These are phyloP conservation scores for Senna siamea DNA, from an alignment of 306 rosid genomes.

Conservation along the genomic window DNA sequence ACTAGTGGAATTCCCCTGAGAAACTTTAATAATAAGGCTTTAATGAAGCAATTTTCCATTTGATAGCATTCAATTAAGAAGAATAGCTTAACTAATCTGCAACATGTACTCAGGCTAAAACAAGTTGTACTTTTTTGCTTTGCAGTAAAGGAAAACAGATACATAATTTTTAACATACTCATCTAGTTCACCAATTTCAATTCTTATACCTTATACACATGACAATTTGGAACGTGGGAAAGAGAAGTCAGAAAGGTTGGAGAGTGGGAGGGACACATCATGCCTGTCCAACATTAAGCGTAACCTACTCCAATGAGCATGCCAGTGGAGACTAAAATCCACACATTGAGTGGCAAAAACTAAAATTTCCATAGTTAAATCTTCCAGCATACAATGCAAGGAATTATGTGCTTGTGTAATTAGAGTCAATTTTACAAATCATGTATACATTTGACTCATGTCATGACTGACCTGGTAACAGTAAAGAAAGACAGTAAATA, in stretches of 20 bases:
- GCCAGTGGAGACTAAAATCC: background rate
- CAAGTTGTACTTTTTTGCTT: background rate
- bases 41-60: too few relatives aligned
- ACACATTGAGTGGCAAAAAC: background rate
- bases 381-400: conserved; percentile 12
- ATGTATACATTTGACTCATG: background rate
- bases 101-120: background rate
- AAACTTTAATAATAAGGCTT: too few relatives aligned
- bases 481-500: background rate
- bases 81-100: background rate
- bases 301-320: background rate
- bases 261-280: background rate
- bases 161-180: background rate
- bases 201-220: background rate
- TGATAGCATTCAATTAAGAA: background rate
- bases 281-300: background rate
- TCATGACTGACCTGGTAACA: conserved; percentile 4
- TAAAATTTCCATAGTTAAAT: background rate
- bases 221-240: background rate
- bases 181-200: background rate
- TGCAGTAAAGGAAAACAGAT: background rate
- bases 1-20: too few relatives aligned
- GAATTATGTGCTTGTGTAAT: background rate
- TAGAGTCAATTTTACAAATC: conserved; percentile 6
- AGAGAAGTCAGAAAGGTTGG: background rate